Conservation (phyloP, 495 filamentous ascomycete species). For the Hypoxylon perforatum region DNA sequence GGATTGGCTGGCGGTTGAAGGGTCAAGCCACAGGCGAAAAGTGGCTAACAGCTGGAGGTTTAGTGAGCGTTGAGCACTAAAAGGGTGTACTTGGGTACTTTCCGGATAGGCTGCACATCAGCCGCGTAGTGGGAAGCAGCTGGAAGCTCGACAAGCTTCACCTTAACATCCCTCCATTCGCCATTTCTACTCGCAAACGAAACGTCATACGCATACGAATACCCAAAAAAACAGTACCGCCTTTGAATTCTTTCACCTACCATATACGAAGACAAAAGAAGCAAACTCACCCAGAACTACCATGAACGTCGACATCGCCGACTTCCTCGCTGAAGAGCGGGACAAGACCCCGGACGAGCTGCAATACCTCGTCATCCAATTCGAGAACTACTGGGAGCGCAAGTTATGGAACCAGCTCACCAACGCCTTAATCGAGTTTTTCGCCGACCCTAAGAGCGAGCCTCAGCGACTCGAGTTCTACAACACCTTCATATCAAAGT, state of each 20-base stretch:
- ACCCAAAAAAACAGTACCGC: conserved; percentile 2
- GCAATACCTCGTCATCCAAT: conserved; percentile 86
- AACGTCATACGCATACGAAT: neutral
- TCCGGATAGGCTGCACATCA: conserved; percentile 48
- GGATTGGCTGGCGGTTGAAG: conserved; percentile 15
- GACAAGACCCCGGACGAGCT: conserved; percentile 85
- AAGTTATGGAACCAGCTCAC: conserved; percentile 99
- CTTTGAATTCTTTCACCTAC: neutral
- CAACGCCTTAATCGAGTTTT: conserved; percentile 87
- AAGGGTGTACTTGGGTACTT: conserved; percentile 8
- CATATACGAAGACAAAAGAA: conserved; percentile 16
- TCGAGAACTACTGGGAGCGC: conserved; percentile 98
- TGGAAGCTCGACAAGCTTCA: conserved; percentile 22
- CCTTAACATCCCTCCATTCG: conserved; percentile 5
- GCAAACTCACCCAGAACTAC: conserved; percentile 34
- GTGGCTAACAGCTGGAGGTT: neutral
- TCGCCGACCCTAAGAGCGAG: conserved; percentile 81
- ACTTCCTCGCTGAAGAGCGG: conserved; percentile 91
- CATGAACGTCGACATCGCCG: conserved; percentile 89
- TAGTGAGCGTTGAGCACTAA: neutral
- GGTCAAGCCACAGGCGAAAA: conserved; percentile 21
- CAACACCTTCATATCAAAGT: conserved; percentile 93
- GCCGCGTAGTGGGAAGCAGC: conserved; percentile 44
- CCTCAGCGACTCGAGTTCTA: conserved; percentile 88
- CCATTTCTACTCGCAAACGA: conserved; percentile 1